Base-by-base conservation (phyloP, 1,139 yeast species). In the Candida tetrigidarum region DNA sequence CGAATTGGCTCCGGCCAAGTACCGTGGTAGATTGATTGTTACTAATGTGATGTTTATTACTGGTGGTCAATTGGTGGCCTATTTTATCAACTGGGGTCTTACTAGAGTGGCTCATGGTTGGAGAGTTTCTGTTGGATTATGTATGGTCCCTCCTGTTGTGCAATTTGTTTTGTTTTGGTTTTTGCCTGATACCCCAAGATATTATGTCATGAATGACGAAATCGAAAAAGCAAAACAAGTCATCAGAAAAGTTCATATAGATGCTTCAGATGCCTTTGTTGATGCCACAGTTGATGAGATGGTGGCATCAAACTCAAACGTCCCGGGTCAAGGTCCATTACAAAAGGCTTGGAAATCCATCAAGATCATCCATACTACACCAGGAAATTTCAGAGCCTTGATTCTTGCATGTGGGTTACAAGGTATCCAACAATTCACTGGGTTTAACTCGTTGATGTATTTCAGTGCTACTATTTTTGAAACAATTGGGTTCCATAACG, bases 141-240 rank as follows among this genome's bases (percentile, higher is more conserved):
- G 97, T 46, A 78, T 92, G 74, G 80, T 92, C 18, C 98, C 99
- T 7, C 89, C 97, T 3, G 84, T 80, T 22, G 49, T 83, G 32
- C 99, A 93, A 67, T 80, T 88, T 64, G 74, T 74, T 15, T 75
- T 89, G 45, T 92, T 93, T 63, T 67, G 83, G 62, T 91, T 89
- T 71, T 78, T 93, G 64, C 98, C 99, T 7, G 99, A 93, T 60
- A 91, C 98, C 11, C 98, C 99, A 44, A 80, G 99, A 63, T 93
- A 70, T 66, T 84, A 91, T 56, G 84, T 92, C 41, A 82, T 86
- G 74, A 78, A 80, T 50, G 86, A 88, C 44, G 72, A 80, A 43
- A 54, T 74, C 29, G 89, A 81, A 3, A 74, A 71, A 53, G 98
- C 98, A 20, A 76, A 78, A 43, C 62, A 66, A 12, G 95, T 91